Evolutionary conservation across 345 rosid species (phyloP).

Genomic region (Gossypium longicalyx): DNA sequence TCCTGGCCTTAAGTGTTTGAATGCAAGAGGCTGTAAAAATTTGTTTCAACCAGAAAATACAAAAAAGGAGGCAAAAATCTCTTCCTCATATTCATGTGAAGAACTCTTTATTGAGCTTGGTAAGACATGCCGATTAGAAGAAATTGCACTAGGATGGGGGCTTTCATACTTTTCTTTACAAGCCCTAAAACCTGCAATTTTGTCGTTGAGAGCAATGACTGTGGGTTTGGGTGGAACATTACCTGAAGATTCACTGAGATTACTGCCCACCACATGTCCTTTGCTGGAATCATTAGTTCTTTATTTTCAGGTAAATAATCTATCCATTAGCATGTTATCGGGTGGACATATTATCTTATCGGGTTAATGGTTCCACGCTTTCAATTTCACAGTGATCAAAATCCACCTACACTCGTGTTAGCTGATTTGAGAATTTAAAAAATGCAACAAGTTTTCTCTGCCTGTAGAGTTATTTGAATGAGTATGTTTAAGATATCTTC

Average conservation of each 20-base stretch:
- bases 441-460: neutral
- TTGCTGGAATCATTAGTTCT: conserved; percentile 55
- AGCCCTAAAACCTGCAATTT: conserved; percentile 54
- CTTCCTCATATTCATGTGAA: conserved; percentile 22
- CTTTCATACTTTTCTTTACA: conserved; percentile 45
- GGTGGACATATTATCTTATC: neutral
- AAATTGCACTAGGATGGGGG: conserved; percentile 75
- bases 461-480: neutral
- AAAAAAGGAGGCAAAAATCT: conserved; percentile 15
- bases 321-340: neutral
- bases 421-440: neutral
- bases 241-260: conserved; percentile 47
- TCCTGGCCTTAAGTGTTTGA: conserved; percentile 54
- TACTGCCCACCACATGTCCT: conserved; percentile 54
- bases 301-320: conserved; percentile 60
- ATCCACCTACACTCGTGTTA: neutral
- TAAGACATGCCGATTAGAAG: conserved; percentile 46
- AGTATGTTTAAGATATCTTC: neutral
- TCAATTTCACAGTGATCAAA: neutral
- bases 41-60: conserved; percentile 35
- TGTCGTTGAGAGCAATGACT: conserved; percentile 39
- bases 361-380: neutral
- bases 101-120: conserved; percentile 38
- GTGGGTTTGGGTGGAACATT: conserved; percentile 76
- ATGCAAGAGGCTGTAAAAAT: conserved; percentile 63